These are phyloP conservation scores for Thecaphora thlaspeos DNA, from an alignment of 1,284 basidiomycete species.

Conservation along the genomic window DNA sequence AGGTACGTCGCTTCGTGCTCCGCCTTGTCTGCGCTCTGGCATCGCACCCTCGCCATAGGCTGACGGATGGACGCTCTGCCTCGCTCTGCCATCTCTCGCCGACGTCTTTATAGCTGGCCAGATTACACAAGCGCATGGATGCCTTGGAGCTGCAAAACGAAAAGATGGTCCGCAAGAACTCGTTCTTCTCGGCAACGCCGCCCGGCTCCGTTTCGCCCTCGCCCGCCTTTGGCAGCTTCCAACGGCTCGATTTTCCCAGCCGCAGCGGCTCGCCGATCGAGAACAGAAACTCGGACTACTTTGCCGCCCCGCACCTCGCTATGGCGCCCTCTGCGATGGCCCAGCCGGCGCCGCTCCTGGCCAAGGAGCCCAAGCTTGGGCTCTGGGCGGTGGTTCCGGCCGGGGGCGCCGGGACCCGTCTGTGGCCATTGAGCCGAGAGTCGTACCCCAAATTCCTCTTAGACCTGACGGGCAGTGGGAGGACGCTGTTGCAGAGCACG, in stretches of 20 bases:
- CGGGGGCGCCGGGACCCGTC: constrained; percentile 54
- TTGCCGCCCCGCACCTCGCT: constrained; percentile 29
- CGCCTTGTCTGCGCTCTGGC: background rate
- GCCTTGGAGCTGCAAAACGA: constrained; percentile 32
- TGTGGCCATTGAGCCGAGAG: constrained; percentile 54
- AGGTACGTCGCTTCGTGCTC: too few species aligned
- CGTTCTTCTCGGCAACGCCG: constrained; percentile 19
- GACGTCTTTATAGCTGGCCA: constrained; percentile 27
- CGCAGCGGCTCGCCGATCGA: constrained; percentile 39
- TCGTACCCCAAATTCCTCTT: constrained; percentile 55
- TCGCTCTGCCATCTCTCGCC: background rate
- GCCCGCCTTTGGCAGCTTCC: constrained; percentile 28
- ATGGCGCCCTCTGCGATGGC: constrained; percentile 15
- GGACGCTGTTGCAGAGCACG: constrained; percentile 52
- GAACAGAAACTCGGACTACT: constrained; percentile 13
- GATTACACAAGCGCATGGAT: constrained; percentile 45
- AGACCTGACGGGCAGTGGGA: constrained; percentile 50
- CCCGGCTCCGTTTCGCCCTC: constrained; percentile 23
- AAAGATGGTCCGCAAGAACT: constrained; percentile 16
- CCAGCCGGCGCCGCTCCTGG: constrained; percentile 41
- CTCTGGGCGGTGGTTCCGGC: constrained; percentile 56
- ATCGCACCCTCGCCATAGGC: background rate
- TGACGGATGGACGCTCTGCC: background rate
- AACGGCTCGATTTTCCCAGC: constrained; percentile 9
- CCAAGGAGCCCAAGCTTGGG: constrained; percentile 48